Evolutionary conservation across 345 rosid genomes (phyloP).

Genomic region (Eucalyptus regnans): DNA sequence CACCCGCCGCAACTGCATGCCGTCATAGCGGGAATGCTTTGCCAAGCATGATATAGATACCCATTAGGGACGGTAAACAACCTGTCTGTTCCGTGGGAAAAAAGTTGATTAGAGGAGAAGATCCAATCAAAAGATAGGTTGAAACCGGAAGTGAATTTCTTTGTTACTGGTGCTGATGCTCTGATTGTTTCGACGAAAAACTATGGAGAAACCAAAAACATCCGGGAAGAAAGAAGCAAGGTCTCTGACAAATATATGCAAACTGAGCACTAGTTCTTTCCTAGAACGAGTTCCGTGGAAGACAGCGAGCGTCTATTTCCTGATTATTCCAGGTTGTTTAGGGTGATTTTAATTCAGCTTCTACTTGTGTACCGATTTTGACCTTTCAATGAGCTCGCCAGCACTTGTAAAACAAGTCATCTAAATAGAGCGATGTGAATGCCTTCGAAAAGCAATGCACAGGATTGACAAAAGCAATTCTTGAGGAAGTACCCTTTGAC

Average conservation of each 20-base stretch:
- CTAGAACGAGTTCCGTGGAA: not conserved
- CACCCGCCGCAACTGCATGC: slow-evolving; percentile 69
- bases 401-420: not conserved
- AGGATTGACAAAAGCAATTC: not conserved
- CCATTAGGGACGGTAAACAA: slow-evolving; percentile 83
- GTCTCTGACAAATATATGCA: not conserved
- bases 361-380: not conserved
- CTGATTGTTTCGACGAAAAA: not conserved
- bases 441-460: not conserved
- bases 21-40: slow-evolving; percentile 76
- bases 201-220: not conserved
- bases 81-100: slow-evolving; percentile 41
- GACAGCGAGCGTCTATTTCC: not conserved
- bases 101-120: not conserved
- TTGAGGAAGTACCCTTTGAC: not conserved
- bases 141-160: not conserved
- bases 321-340: not conserved
- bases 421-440: not conserved
- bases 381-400: not conserved
- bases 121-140: not conserved
- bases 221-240: not conserved
- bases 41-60: slow-evolving; percentile 87
- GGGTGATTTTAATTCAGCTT: not conserved
- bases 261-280: not conserved
- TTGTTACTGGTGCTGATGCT: not conserved